Base-by-base conservation (phyloP, 2,329 filamentous ascomycete species). In the Colletotrichum sp. region DNA sequence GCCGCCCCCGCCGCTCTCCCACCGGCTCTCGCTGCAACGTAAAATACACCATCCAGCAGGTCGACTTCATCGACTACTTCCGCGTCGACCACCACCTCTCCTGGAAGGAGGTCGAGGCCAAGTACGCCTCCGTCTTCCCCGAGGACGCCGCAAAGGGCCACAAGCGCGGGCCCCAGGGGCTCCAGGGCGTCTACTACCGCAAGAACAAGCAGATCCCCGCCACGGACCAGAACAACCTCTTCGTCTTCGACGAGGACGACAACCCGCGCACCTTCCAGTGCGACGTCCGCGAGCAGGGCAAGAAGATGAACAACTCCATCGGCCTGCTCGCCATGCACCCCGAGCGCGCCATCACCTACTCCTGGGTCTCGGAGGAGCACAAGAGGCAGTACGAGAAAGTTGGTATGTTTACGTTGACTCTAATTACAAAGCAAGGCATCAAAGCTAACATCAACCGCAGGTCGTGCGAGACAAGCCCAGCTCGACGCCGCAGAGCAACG, bases 321-420 rank as follows among this genome's bases (percentile, higher is more conserved):
- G 78, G 79, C 22, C 79, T 85, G 32, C 59, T 81, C 9, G 80
- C 81, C 72, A 80, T 84, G 28, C 84, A 80, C 36, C 84, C 84
- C 0, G 84, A 85, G 30, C 79, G 82, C 13, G 83, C 84, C 3
- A 78, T 84, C 71, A 72, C 77, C 10, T 85, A 84, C 68, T 26
- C 76, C 8, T 85, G 84, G 84, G 80, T 85, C 3, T 65, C 71
- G 22, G 44, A 70, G 6, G 78, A 81, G 57, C 59, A 81, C 68
- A 80, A 80, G 44, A 64, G 77, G 52, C 66, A 75, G 18, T 82
- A 82, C 7, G 78, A 78, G 22, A 68, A 79, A 30, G 52, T 83
- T 13, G 75, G 83, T 84, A 76, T 78, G 83, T 81, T 30, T 18
- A 9, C 13, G 13, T 48, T n/a, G 12, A 12, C 6, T 18, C 8